Conservation (phyloP, 2,329 filamentous ascomycete genomes). For the Aspergillus sp. region DNA sequence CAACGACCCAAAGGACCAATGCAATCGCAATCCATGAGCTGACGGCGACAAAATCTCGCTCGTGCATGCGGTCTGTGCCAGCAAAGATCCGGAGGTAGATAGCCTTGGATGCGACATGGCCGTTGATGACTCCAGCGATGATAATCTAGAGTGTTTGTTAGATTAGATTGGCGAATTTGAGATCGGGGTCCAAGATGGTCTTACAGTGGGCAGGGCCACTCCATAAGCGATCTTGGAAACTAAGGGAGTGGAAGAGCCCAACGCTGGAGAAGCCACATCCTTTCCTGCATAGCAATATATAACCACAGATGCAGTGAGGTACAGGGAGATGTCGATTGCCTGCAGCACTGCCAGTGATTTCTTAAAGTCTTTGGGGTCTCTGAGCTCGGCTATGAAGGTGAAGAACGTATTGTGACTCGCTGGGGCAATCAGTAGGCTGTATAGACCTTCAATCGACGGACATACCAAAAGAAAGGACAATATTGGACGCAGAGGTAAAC, state of each 20-base stretch:
- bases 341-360: conserved; percentile 64
- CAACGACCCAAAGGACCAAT: conserved; percentile 55
- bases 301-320: conserved; percentile 63
- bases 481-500: conserved; percentile 65
- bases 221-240: conserved; percentile 66
- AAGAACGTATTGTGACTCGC: conserved; percentile 66
- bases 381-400: conserved; percentile 63
- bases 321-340: conserved; percentile 58
- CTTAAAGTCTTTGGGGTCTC: conserved; percentile 58
- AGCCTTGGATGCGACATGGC: conserved; percentile 64
- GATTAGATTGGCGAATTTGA: neutral
- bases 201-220: conserved; percentile 62
- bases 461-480: conserved; percentile 65
- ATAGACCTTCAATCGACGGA: conserved; percentile 57
- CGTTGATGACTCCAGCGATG: conserved; percentile 69
- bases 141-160: conserved; percentile 49
- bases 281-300: conserved; percentile 66
- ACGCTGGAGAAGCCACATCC: conserved; percentile 62
- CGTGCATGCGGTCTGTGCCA: conserved; percentile 55
- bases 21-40: conserved; percentile 60
- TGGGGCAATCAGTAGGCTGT: conserved; percentile 36
- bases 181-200: conserved; percentile 4
- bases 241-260: conserved; percentile 57
- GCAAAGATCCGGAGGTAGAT: conserved; percentile 63
- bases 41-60: conserved; percentile 51